Base-by-base conservation (phyloP, 108 stramenopile species). In the Cyclotella distinguenda region DNA sequence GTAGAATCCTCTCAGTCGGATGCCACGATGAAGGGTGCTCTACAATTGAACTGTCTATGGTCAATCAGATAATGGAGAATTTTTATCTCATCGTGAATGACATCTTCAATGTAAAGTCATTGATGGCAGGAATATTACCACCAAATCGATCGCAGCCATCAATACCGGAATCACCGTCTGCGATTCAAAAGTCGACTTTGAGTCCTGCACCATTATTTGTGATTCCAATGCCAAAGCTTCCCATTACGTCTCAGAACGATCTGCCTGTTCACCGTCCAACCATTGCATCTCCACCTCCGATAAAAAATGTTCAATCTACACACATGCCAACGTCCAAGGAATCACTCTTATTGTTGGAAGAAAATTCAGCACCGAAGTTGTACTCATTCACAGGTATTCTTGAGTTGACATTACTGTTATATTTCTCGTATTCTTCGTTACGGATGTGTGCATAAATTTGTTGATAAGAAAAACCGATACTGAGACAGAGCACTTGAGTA, bases 11-110 rank as follows among this genome's bases (percentile, higher is more conserved):
- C 18, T 35, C 42, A 5, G 47, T 35, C 33, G 68, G 68, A 21
- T 75, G 74, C 25, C 74, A 69, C 28, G 43, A 22, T 12, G 32
- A 31, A 21, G 68, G 54, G 13, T 75, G 74, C 21, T 64, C 63
- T 4, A 38, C 63, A 27, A 25, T 57, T 32, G 71, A 72, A 38
- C 63, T 64, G 11, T 56, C 45, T 1, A 58, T 63, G 43, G 47
- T 47, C 25, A 38, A 72, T 28, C 34, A 58, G 23, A 40, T 62
- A 28, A 72, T 33, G 22, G 46, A 18, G 16, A 64, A 72, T 38
- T 72, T 72, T 57, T 72, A 51, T 27, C 58, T 50, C 28, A 72
- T 72, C 35, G 48, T 72, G 21, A 64, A 72, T 31, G 63, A 72
- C 31, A 55, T 72, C 6, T 72, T 72, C 34, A 35, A 68, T 34